Evolutionary conservation across 2,329 filamentous ascomycete species (phyloP).

Genomic region (Alternaria metachromatica): DNA sequence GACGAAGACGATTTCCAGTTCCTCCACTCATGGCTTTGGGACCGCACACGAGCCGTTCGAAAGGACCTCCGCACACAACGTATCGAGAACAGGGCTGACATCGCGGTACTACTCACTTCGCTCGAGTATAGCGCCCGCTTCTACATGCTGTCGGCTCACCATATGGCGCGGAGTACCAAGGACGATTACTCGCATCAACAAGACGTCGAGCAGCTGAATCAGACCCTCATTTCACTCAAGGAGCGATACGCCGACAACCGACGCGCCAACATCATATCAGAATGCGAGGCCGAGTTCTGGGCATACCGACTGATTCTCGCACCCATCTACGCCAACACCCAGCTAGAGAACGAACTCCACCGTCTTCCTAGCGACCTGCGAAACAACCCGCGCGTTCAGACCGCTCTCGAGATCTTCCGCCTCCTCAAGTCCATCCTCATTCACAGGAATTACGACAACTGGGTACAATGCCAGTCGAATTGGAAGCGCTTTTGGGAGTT

Average conservation of each 20-base stretch:
- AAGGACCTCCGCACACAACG: conserved; percentile 71
- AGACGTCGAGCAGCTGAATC: conserved; percentile 69
- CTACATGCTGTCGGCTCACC: conserved; percentile 67
- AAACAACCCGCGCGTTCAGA: conserved; percentile 60
- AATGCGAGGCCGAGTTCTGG: conserved; percentile 69
- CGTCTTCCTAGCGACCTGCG: conserved; percentile 60
- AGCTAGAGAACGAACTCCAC: conserved; percentile 64
- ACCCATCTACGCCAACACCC: conserved; percentile 56
- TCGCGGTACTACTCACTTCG: conserved; percentile 64
- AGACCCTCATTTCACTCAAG: conserved; percentile 66
- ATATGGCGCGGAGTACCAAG: conserved; percentile 55
- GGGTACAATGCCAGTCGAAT: conserved; percentile 64
- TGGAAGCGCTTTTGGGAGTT: conserved; percentile 65
- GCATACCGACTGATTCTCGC: conserved; percentile 63
- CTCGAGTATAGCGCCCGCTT: conserved; percentile 69
- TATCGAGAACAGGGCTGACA: conserved; percentile 60
- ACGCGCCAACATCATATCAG: conserved; percentile 55
- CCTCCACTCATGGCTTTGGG: conserved; percentile 71
- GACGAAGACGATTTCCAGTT: conserved; percentile 55
- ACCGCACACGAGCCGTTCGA: conserved; percentile 67
- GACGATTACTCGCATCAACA: conserved; percentile 59
- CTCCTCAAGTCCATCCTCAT: conserved; percentile 61
- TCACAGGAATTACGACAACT: conserved; percentile 56
- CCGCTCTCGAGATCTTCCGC: conserved; percentile 63
- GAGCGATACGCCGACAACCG: conserved; percentile 54